phyloP scores from a whole-genome alignment of 2,329 filamentous ascomycete genomes.

The Geosmithia morbida region DNA sequence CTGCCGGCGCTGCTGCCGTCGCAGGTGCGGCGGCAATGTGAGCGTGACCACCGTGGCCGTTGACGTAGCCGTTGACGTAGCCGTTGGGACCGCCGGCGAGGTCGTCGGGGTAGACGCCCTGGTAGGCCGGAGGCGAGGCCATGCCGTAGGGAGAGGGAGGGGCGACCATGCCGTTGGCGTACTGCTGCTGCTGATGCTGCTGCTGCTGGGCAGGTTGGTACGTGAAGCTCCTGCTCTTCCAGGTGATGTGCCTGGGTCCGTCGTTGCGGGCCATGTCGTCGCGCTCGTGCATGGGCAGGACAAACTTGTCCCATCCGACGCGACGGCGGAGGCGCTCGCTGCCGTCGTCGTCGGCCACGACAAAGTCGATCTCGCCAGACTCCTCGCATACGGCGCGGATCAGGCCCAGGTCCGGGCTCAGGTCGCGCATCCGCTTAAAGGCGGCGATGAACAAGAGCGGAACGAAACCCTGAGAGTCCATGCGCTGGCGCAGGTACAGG shows the following conservation, averaged over 20 bases:
- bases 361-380: conserved; percentile 60
- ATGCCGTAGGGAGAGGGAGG: conserved; percentile 9
- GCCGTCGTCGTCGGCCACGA: conserved; percentile 58
- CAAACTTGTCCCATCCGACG: conserved; percentile 67
- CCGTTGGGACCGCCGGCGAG: conserved; percentile 2
- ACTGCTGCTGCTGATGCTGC: neutral
- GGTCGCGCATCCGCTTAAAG: conserved; percentile 58
- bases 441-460: conserved; percentile 61
- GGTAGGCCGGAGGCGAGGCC: conserved; percentile 14
- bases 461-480: conserved; percentile 93
- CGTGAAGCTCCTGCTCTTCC: conserved; percentile 18
- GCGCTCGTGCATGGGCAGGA: conserved; percentile 57
- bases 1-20: too few relatives aligned
- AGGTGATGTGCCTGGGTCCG: conserved; percentile 35
- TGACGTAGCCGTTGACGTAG: conserved; percentile 2
- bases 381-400: conserved; percentile 63
- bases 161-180: too few relatives aligned
- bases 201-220: conserved; percentile 7
- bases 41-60: neutral
- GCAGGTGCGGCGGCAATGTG: too few relatives aligned
- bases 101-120: conserved; percentile 3
- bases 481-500: conserved; percentile 70
- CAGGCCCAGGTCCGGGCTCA: conserved; percentile 48
- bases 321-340: conserved; percentile 59
- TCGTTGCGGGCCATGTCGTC: conserved; percentile 60